A percentile compares a stretch with the other conserved stretches of the same genome.
Evolutionary conservation across 345 rosid genomes (phyloP).

Genomic region (Noccaea caerulescens): DNA sequence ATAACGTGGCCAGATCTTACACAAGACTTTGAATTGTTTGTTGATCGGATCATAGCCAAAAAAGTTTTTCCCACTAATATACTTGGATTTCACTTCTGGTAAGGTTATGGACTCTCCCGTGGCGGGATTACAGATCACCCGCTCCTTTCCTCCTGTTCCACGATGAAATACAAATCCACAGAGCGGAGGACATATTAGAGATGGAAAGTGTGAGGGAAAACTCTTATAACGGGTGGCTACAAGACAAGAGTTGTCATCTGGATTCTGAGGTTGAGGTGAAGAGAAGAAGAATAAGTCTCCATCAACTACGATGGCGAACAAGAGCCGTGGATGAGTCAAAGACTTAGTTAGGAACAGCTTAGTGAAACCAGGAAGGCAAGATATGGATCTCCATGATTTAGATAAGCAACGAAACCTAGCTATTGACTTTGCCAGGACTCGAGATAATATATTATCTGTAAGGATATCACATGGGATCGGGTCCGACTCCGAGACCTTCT

Average conservation of each 20-base stretch:
- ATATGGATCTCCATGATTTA: neutral
- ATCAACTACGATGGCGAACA: neutral
- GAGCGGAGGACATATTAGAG: neutral
- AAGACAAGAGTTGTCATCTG: neutral
- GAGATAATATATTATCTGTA: neutral
- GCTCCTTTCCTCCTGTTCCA: accelerated
- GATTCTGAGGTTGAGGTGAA: slow-evolving; percentile 7
- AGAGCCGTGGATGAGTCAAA: neutral
- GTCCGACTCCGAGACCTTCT: neutral
- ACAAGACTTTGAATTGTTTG: slow-evolving; percentile 15
- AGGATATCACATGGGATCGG: neutral
- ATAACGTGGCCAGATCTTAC: neutral
- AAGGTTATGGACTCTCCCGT: slow-evolving; percentile 1
- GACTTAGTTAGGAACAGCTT: slow-evolving; percentile 1
- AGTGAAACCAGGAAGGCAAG: neutral
- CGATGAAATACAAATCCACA: neutral
- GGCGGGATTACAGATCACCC: neutral
- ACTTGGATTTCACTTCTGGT: neutral
- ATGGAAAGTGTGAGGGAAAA: neutral
- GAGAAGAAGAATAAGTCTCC: neutral
- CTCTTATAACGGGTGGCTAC: slow-evolving; percentile 1
- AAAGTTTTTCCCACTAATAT: neutral
- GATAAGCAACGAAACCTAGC: slow-evolving; percentile 22
- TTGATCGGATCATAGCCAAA: slow-evolving; percentile 2
- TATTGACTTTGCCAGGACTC: neutral